Evolutionary conservation across 2,329 filamentous ascomycete genomes (phyloP), one percentile per base, ranked within the genome.

Genomic region (Sclerotiophoma versabilis): DNA sequence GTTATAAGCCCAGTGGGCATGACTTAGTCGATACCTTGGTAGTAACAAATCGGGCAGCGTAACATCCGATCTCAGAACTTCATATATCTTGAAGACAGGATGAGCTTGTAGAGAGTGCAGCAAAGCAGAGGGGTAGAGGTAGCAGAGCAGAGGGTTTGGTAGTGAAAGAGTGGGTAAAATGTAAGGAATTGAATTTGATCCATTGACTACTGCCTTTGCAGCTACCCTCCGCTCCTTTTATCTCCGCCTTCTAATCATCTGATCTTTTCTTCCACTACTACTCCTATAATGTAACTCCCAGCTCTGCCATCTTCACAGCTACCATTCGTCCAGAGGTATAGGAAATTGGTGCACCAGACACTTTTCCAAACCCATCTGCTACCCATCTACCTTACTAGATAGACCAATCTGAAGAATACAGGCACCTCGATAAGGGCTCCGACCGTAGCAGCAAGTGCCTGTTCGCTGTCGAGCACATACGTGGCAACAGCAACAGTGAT

Each of bases 381-480:
- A 32, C 39, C 39, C 39, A 43, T 43, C 39, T 17, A 43, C 39
- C 39, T 43, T 43, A 43, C 39, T 43, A 43, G 39, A 32, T 43
- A 43, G 39, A 43, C 39, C n/a, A 43, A 32, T 17, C 39, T 27
- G n/a, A 43, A 32, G 26, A 43, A 43, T 14, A 43, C 39, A 14
- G 39, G 39, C 23, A 43, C 39, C 39, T 43, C 39, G 27, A 43
- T 43, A 17, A 43, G 39, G 22, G 39, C 26, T 17, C 39, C 39
- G 27, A 43, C 39, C 39, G 39, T 43, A 43, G 39, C 39, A 43
- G 39, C 39, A 43, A 43, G 39, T 32, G 39, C 39, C 39, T 43
- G 39, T 26, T 43, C 39, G 39, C 39, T 43, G 39, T 43, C 39
- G 22, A 27, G 39, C 22, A 17, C 38, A 42, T 42, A 42, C 7